Base-by-base conservation (phyloP, 2,329 filamentous ascomycete species). In the Alternaria gaisen region DNA sequence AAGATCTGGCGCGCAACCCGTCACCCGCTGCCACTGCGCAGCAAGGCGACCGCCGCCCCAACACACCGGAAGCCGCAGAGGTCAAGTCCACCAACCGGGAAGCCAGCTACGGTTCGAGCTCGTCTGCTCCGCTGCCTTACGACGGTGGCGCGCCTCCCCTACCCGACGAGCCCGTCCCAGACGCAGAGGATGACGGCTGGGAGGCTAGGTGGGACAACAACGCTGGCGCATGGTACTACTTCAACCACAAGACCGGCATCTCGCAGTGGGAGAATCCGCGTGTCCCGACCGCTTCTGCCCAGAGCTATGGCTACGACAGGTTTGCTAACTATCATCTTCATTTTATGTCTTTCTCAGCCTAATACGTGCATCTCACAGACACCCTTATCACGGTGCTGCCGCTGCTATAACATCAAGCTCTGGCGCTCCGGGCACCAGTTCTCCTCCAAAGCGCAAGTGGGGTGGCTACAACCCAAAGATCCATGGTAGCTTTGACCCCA, bases 381-480 rank as follows among this genome's bases (percentile, higher is more conserved):
- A 53, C 53, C 46, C 60, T 46, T 62, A 46, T 47, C 61, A 46
- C 56, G 65, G 64, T 56, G 63, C 64, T 22, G 71, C 77, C 28
- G 68, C 80, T 53, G 66, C 76, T 7, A 56, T 67, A 48, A 61
- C 72, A 63, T 65, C 69, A 70, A 67, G 65, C 57, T 65, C 70
- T 58, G 74, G 69, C 38, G 72, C 73, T n/a, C 75, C 75, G 40
- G 73, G 72, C 53, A 72, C 75, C 54, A 71, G 72, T 48, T 71
- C 72, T 56, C 72, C 71, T 30, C 76, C 75, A 24, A 63, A 75
- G 75, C 72, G 68, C 68, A 80, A 56, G 81, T 86, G 22, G 86
- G 90, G 90, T 60, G 93, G 94, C 63, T 99, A 99, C 82, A 97
- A 98, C 76, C 95, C 95, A 1, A 91, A 93, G 24, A 94, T 99